Evolutionary conservation across 1,139 yeast species (phyloP).

Genomic region (Candida anutae): DNA sequence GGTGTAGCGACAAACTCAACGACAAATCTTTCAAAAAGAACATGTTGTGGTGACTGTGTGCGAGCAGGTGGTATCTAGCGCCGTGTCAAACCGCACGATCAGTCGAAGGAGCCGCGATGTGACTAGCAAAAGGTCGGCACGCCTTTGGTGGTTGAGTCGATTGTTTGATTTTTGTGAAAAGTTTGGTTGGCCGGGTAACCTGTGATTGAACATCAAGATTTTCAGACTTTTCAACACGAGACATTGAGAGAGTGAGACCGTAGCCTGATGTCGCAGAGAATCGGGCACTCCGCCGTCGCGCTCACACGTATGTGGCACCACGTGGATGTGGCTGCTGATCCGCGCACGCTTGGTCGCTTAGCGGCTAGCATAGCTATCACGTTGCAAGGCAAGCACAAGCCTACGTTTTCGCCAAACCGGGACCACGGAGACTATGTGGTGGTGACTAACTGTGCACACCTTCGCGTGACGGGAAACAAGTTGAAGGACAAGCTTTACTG

Average conservation of each 20-base stretch:
- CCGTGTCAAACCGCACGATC: too few species aligned
- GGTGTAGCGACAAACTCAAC: slow-evolving; percentile 86
- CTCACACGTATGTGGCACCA: slow-evolving; percentile 94
- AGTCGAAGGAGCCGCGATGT: too few species aligned
- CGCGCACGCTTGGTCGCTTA: slow-evolving; percentile 82
- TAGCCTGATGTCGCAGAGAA: slow-evolving; percentile 44
- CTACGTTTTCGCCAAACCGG: slow-evolving; percentile 61
- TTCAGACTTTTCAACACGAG: too few species aligned
- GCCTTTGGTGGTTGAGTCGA: too few species aligned
- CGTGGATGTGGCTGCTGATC: slow-evolving; percentile 79
- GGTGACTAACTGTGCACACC: slow-evolving; percentile 80
- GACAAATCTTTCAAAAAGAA: slow-evolving; percentile 74
- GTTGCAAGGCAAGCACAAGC: slow-evolving; percentile 94
- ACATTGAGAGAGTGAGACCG: too few species aligned
- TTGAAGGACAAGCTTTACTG: slow-evolving; percentile 79
- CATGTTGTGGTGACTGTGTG: too few species aligned
- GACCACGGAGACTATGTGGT: slow-evolving; percentile 97
- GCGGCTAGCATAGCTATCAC: slow-evolving; percentile 85
- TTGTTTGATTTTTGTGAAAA: too few species aligned
- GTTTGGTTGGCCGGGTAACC: too few species aligned
- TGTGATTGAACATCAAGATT: too few species aligned
- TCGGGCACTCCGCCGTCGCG: slow-evolving; percentile 61
- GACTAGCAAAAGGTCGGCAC: too few species aligned
- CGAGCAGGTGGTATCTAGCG: too few species aligned
- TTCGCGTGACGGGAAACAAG: slow-evolving; percentile 80